Base-by-base conservation (phyloP, 2,329 filamentous ascomycete species). In the Kalmusia sp. region DNA sequence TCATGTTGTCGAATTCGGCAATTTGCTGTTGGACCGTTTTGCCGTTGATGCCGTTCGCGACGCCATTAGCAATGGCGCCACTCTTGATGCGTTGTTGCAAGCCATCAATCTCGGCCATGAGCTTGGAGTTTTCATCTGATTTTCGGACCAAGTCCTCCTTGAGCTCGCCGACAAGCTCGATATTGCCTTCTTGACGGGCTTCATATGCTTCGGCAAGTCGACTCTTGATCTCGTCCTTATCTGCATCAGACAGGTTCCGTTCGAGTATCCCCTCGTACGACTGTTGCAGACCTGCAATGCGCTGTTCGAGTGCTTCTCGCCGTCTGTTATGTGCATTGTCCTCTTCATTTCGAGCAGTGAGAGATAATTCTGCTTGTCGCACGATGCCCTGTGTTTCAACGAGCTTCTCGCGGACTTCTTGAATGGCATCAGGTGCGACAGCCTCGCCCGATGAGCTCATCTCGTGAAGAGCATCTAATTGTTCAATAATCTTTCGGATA, bases 1-100 rank as follows among this genome's bases (percentile, higher is more conserved):
- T 99, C 93, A 99, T 99, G 54, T 92, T 90, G 76, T 99, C 95
- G 67, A 99, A 99, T 73, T 99, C 95, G 53, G 93, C 91, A 76
- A 99, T 96, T 79, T 98, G 95, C 79, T 99, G 93, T 73, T 96
- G 92, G 38, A 98, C 86, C 11, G 92, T 96, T 83, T 96, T 96
- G 82, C 90, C 90, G 67, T 91, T 91, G 57, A 74, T 74, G 70
- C 88, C 77, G 46, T 80, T 77, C 2, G 77, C 74, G 17, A 79
- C 76, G 37, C 86, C 86, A 59, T 87, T 91, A 22, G 87, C 83
- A 52, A 74, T 81, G 28, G 77, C 77, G 61, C 84, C 83, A 44
- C 84, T 80, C 80, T 92, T 92, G 70, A 89, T 81, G 57, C 87
- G 85, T 65, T 85, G 84, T 72, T 93, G 89, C 11, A 95, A 83